Evolutionary conservation across 1,284 basidiomycete species (phyloP), one percentile per base, ranked within the genome.

Genomic region (Apiotrichum gracile): DNA sequence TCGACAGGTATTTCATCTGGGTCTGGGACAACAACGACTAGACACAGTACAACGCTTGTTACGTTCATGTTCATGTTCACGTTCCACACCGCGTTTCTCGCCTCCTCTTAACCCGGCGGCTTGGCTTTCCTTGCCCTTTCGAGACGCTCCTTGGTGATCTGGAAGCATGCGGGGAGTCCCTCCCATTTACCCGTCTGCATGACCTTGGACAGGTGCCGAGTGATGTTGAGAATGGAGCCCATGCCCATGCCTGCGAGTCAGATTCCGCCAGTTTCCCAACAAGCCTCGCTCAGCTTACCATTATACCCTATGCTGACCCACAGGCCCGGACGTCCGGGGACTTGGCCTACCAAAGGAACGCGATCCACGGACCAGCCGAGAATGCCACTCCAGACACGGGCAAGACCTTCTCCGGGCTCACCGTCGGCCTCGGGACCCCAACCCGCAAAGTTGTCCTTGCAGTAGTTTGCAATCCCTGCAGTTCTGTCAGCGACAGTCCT

Each of bases 371-470:
- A 61, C 31, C 60, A 59, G 26, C 58, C 57, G 50, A 63, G 34
- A 17, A 35, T 35, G n/a, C 34, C 34, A 7, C 16, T 35, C 34
- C 34, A 35, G 14, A 35, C 34, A 8, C 34, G 34, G 3, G 57
- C 52, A 3, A 58, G 49, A 0, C 67, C 67, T 43, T 67, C 67
- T 5, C 61, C 62, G 0, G 66, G 66, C 45, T 67, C 67, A 5
- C 61, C 62, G 0, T 50, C 42, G 8, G 41, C 49, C 35, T 67
- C 63, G 19, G 51, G 19, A 1, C 61, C 63, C 64, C 66, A 67
- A 6, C 51, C 57, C 3, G 35, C 49, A 34, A 60, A 67, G 34
- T 35, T 25, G 45, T 50, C 24, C 57, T 51, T 47, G 39, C 61
- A 55, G 39, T 53, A 61, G 24, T 24, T 29, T 2, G 25, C 39